phyloP scores from a whole-genome alignment of 73 alveolate species.

The Paramecium tetraurelia region DNA sequence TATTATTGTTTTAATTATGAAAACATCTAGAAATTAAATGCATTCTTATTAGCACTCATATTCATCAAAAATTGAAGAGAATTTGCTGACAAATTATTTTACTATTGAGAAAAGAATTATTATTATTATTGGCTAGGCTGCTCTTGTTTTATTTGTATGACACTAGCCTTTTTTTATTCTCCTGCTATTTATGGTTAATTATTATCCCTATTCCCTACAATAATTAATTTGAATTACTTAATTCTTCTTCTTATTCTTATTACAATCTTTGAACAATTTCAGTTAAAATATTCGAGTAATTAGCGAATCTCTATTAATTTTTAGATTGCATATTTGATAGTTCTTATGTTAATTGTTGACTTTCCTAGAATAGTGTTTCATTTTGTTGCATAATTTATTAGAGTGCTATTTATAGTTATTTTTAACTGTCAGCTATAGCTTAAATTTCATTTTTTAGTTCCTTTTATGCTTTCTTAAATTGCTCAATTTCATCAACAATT shows the following conservation, averaged over 20 bases:
- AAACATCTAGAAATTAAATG: not conserved
- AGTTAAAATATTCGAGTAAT: conserved; percentile 33
- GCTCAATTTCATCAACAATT: conserved; percentile 35
- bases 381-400: conserved; percentile 39
- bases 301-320: conserved; percentile 39
- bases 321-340: conserved; percentile 44
- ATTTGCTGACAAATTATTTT: not conserved
- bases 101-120: not conserved
- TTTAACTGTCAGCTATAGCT: conserved; percentile 52
- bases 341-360: conserved; percentile 15
- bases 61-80: not conserved
- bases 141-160: not conserved
- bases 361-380: conserved; percentile 38
- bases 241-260: conserved; percentile 44
- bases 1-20: not conserved
- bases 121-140: not conserved
- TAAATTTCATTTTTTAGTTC: conserved; percentile 27
- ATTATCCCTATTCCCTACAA: not conserved
- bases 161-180: not conserved
- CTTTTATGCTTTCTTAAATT: conserved; percentile 27
- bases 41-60: not conserved
- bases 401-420: conserved; percentile 7
- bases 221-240: not conserved
- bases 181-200: not conserved
- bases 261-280: conserved; percentile 35